These are phyloP conservation scores for Sicyos edulis DNA, from an alignment of 306 rosid genomes.

Conservation along the genomic window DNA sequence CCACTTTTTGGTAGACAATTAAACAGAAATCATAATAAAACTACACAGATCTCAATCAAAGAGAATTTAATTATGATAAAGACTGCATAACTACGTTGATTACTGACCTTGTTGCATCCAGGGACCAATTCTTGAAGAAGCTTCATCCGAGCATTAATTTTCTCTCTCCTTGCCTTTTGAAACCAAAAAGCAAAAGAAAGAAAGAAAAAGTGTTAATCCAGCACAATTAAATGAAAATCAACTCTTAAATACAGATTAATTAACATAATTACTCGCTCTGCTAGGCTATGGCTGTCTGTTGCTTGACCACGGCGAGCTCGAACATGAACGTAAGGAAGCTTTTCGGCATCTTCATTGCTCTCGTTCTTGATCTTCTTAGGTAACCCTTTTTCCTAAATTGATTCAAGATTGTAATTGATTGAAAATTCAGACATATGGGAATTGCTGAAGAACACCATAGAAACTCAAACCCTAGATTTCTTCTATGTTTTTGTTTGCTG, in stretches of 20 bases:
- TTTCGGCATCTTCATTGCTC: constrained; percentile 47
- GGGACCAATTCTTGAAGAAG: constrained; percentile 97
- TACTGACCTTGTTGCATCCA: constrained; percentile 80
- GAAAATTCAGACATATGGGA: constrained; percentile 15
- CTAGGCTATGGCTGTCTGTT: constrained; percentile 94
- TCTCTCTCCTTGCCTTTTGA: constrained; percentile 95
- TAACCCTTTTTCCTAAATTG: constrained; percentile 57
- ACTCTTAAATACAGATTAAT: constrained; percentile 27
- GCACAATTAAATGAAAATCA: constrained; percentile 10
- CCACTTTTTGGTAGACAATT: constrained; percentile 54
- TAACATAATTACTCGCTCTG: constrained; percentile 73
- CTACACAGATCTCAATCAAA: constrained; percentile 32
- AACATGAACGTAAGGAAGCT: constrained; percentile 87
- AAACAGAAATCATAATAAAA: constrained; percentile 29
- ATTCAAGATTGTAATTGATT: constrained; percentile 3
- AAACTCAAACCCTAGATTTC: constrained; percentile 41
- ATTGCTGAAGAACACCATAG: neutral
- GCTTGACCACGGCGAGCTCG: constrained; percentile 99
- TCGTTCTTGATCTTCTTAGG: constrained; percentile 65
- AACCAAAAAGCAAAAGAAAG: constrained; percentile 15
- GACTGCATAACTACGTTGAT: constrained; percentile 31
- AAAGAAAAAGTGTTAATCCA: neutral
- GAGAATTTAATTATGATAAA: constrained; percentile 27
- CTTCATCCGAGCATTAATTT: constrained; percentile 96
- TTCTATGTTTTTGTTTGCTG: neutral